Conservation (phyloP, 1,284 basidiomycete genomes). For the Heterobasidion parviporum region DNA sequence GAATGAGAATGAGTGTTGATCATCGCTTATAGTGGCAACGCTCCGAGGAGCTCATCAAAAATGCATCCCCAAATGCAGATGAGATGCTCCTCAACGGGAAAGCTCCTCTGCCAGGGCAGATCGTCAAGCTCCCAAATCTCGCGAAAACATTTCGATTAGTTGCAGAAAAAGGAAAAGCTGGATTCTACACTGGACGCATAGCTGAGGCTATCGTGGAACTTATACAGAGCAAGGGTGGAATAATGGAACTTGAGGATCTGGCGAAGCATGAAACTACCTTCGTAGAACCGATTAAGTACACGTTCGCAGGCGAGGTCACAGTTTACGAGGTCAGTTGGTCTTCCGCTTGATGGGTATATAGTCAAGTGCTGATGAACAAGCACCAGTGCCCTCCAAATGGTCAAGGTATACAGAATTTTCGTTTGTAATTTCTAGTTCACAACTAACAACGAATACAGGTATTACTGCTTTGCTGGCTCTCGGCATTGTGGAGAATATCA, state of each 20-base stretch:
- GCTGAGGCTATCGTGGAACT: conserved; percentile 88
- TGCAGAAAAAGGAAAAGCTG: conserved; percentile 76
- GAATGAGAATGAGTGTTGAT: not conserved
- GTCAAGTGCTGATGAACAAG: conserved; percentile 3
- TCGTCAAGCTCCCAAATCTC: conserved; percentile 73
- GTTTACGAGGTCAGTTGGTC: conserved; percentile 67
- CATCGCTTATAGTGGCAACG: conserved; percentile 52
- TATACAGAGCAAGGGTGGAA: conserved; percentile 76
- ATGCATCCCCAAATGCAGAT: conserved; percentile 72
- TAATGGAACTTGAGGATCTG: conserved; percentile 87
- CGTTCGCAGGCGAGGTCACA: conserved; percentile 75
- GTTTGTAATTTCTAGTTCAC: not conserved
- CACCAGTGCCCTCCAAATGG: conserved; percentile 89
- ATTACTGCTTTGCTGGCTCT: conserved; percentile 90
- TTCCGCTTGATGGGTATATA: not conserved
- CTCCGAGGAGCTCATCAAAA: conserved; percentile 70
- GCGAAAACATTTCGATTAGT: conserved; percentile 80
- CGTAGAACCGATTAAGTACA: conserved; percentile 88
- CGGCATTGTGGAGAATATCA: conserved; percentile 84
- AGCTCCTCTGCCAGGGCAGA: conserved; percentile 73
- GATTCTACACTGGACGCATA: conserved; percentile 87
- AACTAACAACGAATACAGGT: conserved; percentile 26
- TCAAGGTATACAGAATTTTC: conserved; percentile 43
- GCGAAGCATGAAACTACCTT: conserved; percentile 71
- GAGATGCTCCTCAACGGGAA: conserved; percentile 83